Evolutionary conservation across 75 land plant species (phyloP).

Genomic region (Larix kaempferi): DNA sequence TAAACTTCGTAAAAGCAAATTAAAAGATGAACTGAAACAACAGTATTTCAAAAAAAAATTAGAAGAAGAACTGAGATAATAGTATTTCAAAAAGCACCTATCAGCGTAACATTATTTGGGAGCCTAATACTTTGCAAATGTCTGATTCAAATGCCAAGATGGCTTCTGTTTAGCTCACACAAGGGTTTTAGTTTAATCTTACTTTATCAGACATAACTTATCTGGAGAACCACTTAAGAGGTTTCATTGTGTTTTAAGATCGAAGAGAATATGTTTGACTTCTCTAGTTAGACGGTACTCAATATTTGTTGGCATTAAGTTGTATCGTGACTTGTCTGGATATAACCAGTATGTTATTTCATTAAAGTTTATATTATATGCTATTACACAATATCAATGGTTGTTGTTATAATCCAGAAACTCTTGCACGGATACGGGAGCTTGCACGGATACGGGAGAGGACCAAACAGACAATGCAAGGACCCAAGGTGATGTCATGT

Average conservation of each 20-base stretch:
- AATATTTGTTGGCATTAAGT: background rate
- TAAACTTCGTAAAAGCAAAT: no score
- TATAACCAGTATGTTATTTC: background rate
- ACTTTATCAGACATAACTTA: background rate
- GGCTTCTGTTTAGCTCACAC: background rate
- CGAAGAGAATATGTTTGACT: background rate
- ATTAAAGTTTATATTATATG: background rate
- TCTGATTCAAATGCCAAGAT: background rate
- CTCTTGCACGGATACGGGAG: conserved; percentile 52
- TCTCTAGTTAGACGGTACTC: background rate
- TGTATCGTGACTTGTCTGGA: background rate
- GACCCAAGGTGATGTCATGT: conserved; percentile 92
- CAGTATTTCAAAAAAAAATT: no score
- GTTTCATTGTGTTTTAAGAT: background rate
- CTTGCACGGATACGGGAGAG: conserved; percentile 60
- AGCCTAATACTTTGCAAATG: no score
- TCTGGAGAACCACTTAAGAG: background rate
- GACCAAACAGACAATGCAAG: conserved; percentile 75
- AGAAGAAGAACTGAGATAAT: no score
- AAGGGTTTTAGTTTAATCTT: background rate
- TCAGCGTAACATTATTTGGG: no score
- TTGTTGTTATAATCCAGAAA: conserved; percentile 40
- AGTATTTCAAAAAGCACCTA: no score
- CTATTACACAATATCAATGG: background rate
- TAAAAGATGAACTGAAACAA: no score